Conservation (phyloP, 2,329 filamentous ascomycete species). For the Graphilbum ipis-grandicollis region DNA sequence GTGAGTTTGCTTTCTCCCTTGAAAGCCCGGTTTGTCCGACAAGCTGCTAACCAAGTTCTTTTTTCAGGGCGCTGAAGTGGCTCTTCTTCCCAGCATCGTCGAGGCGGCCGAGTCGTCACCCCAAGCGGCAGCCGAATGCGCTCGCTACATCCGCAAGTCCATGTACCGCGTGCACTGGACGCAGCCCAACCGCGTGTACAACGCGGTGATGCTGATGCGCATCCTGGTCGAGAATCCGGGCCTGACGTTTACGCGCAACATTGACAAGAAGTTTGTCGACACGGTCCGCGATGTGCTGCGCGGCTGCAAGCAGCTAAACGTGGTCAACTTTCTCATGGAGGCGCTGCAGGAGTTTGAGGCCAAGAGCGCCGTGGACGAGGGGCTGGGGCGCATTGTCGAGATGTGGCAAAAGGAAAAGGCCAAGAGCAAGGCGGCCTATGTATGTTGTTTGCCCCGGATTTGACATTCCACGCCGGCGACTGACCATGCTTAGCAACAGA, state of each 20-base stretch:
- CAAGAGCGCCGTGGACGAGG: constrained; percentile 57
- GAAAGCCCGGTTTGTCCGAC: neutral
- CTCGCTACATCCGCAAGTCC: constrained; percentile 65
- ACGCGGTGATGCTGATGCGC: constrained; percentile 85
- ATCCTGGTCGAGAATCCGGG: constrained; percentile 90
- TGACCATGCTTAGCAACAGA: too few relatives aligned
- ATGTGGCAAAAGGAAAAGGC: constrained; percentile 89
- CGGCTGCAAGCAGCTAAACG: constrained; percentile 51
- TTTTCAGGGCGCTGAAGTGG: constrained; percentile 64
- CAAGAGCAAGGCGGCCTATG: constrained; percentile 32
- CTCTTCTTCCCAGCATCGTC: constrained; percentile 84
- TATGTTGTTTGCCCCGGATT: too few relatives aligned
- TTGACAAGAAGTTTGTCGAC: constrained; percentile 71
- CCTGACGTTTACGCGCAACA: constrained; percentile 71
- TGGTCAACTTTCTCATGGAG: constrained; percentile 75
- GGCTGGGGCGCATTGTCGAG: constrained; percentile 48
- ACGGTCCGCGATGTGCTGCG: constrained; percentile 60
- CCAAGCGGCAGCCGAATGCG: constrained; percentile 64
- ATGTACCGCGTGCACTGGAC: constrained; percentile 53
- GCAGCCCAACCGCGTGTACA: constrained; percentile 67
- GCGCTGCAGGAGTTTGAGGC: constrained; percentile 64
- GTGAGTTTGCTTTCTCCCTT: constrained; percentile 1
- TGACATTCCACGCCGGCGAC: too few relatives aligned
- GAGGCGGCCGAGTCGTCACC: constrained; percentile 90
- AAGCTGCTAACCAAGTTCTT: neutral